These are phyloP conservation scores for Blastocystis sp. DNA, from an alignment of 352 stramenopile genomes.

Conservation along the genomic window DNA sequence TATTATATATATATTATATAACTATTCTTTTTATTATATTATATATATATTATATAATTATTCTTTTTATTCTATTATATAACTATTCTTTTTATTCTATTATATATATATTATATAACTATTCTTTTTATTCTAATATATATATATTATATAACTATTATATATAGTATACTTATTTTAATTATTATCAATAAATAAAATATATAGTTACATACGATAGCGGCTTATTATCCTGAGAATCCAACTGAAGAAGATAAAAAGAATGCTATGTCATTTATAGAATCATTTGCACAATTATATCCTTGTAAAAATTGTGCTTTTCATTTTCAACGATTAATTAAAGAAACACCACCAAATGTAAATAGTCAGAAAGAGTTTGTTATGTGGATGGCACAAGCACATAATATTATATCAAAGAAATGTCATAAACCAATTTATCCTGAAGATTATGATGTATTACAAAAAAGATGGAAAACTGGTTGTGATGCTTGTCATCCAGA, in stretches of 20 bases:
- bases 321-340: constrained; percentile 61
- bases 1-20: no score
- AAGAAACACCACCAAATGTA: constrained; percentile 57
- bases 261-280: constrained; percentile 57
- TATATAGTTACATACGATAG: constrained; percentile 61
- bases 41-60: no score
- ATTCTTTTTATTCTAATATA: no score
- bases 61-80: no score
- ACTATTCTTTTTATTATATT: no score
- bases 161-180: no score
- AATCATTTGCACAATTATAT: constrained; percentile 62
- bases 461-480: constrained; percentile 59
- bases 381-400: constrained; percentile 63
- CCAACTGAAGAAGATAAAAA: constrained; percentile 56
- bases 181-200: constrained; percentile 7
- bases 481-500: constrained; percentile 54
- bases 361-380: constrained; percentile 62
- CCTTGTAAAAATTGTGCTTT: constrained; percentile 60
- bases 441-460: constrained; percentile 58
- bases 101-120: no score
- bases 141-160: no score
- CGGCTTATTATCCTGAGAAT: constrained; percentile 67
- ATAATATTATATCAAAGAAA: constrained; percentile 68
- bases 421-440: constrained; percentile 58
- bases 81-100: no score